Percentiles rank a stretch among this genome's conserved stretches.
Evolutionary conservation across 2,329 filamentous ascomycete species (phyloP).

Genomic region (Fusarium tjaetaba): DNA sequence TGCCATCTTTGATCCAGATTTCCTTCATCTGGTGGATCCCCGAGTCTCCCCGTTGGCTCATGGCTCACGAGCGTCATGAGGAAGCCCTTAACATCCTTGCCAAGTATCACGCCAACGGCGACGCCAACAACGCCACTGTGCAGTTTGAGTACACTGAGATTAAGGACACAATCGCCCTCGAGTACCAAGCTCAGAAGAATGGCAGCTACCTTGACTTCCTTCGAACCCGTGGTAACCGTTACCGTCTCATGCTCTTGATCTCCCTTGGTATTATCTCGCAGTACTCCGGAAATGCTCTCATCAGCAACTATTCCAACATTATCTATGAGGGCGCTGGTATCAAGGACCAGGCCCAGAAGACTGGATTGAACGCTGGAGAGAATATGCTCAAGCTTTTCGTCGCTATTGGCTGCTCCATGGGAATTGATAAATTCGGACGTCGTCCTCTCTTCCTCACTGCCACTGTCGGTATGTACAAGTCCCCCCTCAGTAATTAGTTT

Average conservation of each 20-base stretch:
- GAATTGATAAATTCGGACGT: constrained; percentile 52
- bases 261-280: constrained; percentile 74
- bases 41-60: constrained; percentile 73
- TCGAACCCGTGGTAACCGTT: constrained; percentile 70
- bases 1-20: constrained; percentile 70
- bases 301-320: constrained; percentile 73
- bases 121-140: constrained; percentile 67
- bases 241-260: constrained; percentile 68
- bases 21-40: constrained; percentile 73
- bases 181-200: constrained; percentile 53
- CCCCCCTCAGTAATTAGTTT: rapidly evolving
- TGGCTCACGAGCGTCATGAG: constrained; percentile 69
- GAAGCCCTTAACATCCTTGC: constrained; percentile 69
- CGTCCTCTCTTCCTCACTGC: constrained; percentile 64
- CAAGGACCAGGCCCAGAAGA: constrained; percentile 62
- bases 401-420: constrained; percentile 9
- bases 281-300: constrained; percentile 73
- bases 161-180: constrained; percentile 62
- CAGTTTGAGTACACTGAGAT: constrained; percentile 75
- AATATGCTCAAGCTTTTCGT: constrained; percentile 24
- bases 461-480: constrained; percentile 39
- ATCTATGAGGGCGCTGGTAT: constrained; percentile 72
- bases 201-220: constrained; percentile 70
- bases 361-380: constrained; percentile 18
- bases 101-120: constrained; percentile 71